Evolutionary conservation across 768 basidiomycete species (phyloP).

Genomic region (Cubamyces sp.): DNA sequence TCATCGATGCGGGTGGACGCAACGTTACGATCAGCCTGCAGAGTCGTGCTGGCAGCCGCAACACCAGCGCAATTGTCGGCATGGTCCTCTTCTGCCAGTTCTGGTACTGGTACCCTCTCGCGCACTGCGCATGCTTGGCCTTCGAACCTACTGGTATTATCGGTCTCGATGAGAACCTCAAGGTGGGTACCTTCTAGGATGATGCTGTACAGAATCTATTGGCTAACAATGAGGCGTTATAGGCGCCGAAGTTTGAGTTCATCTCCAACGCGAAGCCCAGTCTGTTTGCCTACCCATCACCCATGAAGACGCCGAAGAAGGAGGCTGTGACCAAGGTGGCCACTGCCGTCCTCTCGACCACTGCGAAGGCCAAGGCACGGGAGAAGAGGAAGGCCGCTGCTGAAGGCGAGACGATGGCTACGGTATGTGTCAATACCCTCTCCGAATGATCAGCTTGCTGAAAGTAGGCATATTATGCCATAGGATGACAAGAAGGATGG

Average conservation of each 20-base stretch:
- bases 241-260: conserved; percentile 95
- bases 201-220: background rate
- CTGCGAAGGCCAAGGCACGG: conserved; percentile 94
- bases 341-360: conserved; percentile 94
- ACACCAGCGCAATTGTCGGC: conserved; percentile 95
- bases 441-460: background rate
- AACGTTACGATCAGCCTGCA: conserved; percentile 95
- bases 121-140: conserved; percentile 88
- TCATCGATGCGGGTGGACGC: conserved; percentile 96
- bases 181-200: conserved; percentile 49
- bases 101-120: conserved; percentile 99
- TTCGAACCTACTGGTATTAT: conserved; percentile 97
- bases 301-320: conserved; percentile 88
- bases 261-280: conserved; percentile 89
- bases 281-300: conserved; percentile 88
- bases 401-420: conserved; percentile 80
- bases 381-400: conserved; percentile 90
- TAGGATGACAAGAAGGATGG: conserved; percentile 66
- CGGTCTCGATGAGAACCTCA: conserved; percentile 83
- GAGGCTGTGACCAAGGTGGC: conserved; percentile 91
- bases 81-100: conserved; percentile 98
- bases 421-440: conserved; percentile 50
- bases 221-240: background rate
- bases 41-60: conserved; percentile 89
- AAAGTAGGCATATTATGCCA: background rate